Base-by-base conservation (phyloP, 768 basidiomycete genomes). In the Lactarius indigo region DNA sequence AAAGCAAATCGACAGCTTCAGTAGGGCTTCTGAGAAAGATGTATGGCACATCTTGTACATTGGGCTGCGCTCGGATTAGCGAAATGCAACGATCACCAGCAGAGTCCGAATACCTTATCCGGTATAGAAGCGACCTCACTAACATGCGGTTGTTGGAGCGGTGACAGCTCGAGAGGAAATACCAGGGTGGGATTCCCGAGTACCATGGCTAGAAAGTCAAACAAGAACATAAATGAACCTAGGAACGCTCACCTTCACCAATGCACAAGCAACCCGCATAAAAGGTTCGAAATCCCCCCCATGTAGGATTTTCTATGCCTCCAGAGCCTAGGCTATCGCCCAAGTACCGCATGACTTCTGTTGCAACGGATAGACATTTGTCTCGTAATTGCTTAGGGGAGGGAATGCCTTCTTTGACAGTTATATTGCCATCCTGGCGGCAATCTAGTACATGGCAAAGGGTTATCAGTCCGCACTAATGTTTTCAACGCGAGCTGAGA, bases 361-460 rank as follows among this genome's bases (percentile, higher is more conserved):
- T 76, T 28, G 83, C 74, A 20, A 82, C 80, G 33, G 76, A 71
- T 23, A 81, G 75, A 3, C 83, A 79, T 66, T 79, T 82, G 39
- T 79, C 76, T 72, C 81, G 84, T 69, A 92, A 74, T 3, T 77
- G 75, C 5, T 72, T 73, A 0, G 90, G 88, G 15, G 80, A 78
- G 31, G 79, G 75, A 54, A 81, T 73, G 18, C 73, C 81, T 26
- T 78, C 78, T 57, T 80, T 75, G 28, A 68, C 71, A n/a, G 75
- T 69, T 26, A 78, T 76, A 52, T 79, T 77, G n/a, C 77, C 78
- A 59, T 84, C 83, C 39, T 81, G 73, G 86, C 90, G 91, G 37
- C 81, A 74, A 67, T 88, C 87, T 41, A 90, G 77, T 1, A 81
- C 80, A 61, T 79, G 73, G 71, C 83, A 85, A 35, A 91, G 78